Evolutionary conservation across 495 filamentous ascomycete genomes (phyloP).

Genomic region (Aspergillus carlsbadensis): DNA sequence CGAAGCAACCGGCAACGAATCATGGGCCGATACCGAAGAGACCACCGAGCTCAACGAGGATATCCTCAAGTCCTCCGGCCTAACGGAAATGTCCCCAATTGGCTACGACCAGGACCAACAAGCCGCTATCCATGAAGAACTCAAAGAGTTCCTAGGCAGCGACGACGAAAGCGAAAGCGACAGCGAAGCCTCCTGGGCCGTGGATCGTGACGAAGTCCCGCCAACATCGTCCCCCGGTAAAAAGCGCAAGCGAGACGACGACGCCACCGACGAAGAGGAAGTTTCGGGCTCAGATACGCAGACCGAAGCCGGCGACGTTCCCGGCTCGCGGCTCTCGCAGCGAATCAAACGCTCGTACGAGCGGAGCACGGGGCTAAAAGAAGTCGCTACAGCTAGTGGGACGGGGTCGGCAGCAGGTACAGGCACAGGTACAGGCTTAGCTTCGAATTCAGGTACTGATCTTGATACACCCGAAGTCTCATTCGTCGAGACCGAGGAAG

Average conservation of each 20-base stretch:
- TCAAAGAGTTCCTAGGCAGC: conserved; percentile 72
- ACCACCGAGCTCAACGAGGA: conserved; percentile 43
- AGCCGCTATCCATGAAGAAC: conserved; percentile 62
- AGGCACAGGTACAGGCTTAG: not conserved
- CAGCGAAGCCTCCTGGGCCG: conserved; percentile 32
- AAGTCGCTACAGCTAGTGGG: conserved; percentile 44
- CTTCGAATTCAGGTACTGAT: conserved; percentile 46
- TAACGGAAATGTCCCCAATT: conserved; percentile 35
- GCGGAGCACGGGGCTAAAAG: conserved; percentile 44
- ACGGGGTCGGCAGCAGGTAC: not conserved
- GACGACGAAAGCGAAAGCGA: conserved; percentile 60
- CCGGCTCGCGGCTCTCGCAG: conserved; percentile 43
- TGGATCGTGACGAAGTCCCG: conserved; percentile 22
- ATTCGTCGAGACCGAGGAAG: conserved; percentile 14
- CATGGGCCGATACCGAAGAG: conserved; percentile 39
- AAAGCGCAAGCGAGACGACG: conserved; percentile 44
- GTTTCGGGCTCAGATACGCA: conserved; percentile 30
- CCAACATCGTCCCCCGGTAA: conserved; percentile 20
- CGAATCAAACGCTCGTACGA: conserved; percentile 52
- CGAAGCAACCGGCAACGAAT: conserved; percentile 39
- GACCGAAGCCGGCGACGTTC: conserved; percentile 33
- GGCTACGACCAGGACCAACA: conserved; percentile 49
- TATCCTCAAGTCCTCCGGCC: conserved; percentile 33
- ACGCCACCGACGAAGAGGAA: conserved; percentile 29
- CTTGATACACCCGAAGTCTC: conserved; percentile 26